Base-by-base conservation (phyloP, 2,329 filamentous ascomycete species). In the Calonectria honghensis region DNA sequence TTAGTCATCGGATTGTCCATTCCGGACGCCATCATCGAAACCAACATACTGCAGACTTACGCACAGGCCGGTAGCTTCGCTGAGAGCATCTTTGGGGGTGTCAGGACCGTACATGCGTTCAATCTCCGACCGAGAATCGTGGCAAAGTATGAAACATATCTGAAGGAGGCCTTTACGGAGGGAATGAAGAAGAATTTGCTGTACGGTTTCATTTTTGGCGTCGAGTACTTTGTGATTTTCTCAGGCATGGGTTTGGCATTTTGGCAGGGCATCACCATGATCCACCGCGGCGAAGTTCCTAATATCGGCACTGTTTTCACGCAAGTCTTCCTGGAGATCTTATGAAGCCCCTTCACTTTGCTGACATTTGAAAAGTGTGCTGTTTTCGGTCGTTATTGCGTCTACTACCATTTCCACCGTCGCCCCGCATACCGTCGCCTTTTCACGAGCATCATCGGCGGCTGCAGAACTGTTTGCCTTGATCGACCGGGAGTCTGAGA, bases 71-170 rank as follows among this genome's bases (percentile, higher is more conserved):
- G 82, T 45, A 77, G 81, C 1, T 84, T 85, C 37, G 83, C 85
- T 3, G 85, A 86, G 73, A 82, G 80, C 3, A 83, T 86, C 10
- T 78, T 86, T 7, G 80, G 82, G 0, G 86, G 85, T 35, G 81
- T 85, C 3, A 79, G 85, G 3, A 87, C 85, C 2, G 83, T 87
- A 0, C 86, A 88, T 57, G 87, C 87, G 1, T 88, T 88, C 67
- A 83, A 84, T 68, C 85, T 87, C 52, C 81, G 84, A 3, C 78
- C 82, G 11, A 83, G 83, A n/a, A 79, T 88, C 18, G 80, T 86
- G 3, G 77, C 76, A 14, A 85, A 85, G 69, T 88, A 86, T 74
- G 83, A 86, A 41, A 78, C 75, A n/a, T 85, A 83, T 57, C 81
- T 88, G 4, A 76, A 78, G 16, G 81, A 84, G 16, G 86, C 85